Base-by-base conservation (phyloP, 306 rosid species). In the Carpinus fangiana region DNA sequence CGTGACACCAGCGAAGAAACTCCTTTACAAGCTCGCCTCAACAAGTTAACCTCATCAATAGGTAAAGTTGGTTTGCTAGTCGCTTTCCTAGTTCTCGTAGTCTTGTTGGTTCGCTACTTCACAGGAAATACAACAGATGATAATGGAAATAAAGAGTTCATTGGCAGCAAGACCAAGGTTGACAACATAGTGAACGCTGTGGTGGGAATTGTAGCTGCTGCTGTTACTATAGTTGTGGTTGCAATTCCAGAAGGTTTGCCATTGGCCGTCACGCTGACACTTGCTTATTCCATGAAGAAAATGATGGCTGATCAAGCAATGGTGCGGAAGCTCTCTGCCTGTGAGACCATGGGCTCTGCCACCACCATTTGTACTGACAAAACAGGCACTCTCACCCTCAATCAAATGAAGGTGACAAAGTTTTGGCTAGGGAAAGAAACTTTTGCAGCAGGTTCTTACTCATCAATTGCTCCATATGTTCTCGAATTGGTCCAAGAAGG, bases 381-480 rank as follows among this genome's bases (percentile, higher is more conserved):
- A 64, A 84, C 88, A 1, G 78, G 74, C 56, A 82, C 81, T 3
- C 77, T 79, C 28, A 81, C 83, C 0, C 28, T 81, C 7, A 86
- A 86, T 31, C 74, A 79, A 54, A 88, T 88, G 88, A 81, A 83
- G 54, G 89, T 83, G 70, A 69, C 81, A 0, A 72, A 81, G 47
- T 86, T 83, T 31, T 74, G 81, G 80, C 72, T 84, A 6, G 88
- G 85, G 12, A 14, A 72, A 26, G 76, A 81, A 57, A 60, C 60
- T 5, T 51, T 74, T 28, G 78, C 10, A 45, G 55, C 53, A 16
- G 47, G 21, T 43, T 21, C 26, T 60, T 47, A 20, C 65, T 72
- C 77, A 48, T 77, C 74, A 74, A 50, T 83, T n/a, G 14, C 76
- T 60, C 16, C 50, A 2, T 0, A 6, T 10, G 7, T 82, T 80